phyloP scores from a whole-genome alignment of 1,139 yeast genomes.

The Geotrichum reessii region DNA sequence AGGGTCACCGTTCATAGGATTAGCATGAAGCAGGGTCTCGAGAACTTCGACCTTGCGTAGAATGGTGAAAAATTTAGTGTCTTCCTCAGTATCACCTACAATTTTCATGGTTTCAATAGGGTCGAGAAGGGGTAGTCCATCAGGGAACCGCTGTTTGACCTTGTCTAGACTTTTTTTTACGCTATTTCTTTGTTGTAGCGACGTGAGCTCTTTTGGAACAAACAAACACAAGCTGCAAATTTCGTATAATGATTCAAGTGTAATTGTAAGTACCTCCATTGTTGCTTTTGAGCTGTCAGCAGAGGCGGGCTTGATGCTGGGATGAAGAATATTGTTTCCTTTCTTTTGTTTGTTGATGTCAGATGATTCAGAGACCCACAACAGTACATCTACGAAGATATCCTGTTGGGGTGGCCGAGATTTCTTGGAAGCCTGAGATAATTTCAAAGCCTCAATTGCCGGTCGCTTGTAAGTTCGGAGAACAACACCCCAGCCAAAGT shows the following conservation, averaged over 20 bases:
- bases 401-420: conserved; percentile 76
- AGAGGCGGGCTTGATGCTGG: conserved; percentile 78
- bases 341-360: conserved; percentile 40
- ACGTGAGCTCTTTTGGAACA: conserved; percentile 73
- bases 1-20: conserved; percentile 63
- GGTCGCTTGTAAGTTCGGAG: not conserved
- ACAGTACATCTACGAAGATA: conserved; percentile 74
- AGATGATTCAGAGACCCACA: conserved; percentile 63
- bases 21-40: conserved; percentile 53
- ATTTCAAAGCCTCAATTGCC: not conserved
- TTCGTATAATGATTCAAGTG: conserved; percentile 65
- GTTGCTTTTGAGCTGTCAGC: conserved; percentile 42
- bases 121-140: conserved; percentile 82
- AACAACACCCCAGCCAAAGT: conserved; percentile 76
- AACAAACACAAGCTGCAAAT: conserved; percentile 76
- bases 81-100: conserved; percentile 35
- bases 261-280: conserved; percentile 77
- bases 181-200: conserved; percentile 63
- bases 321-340: conserved; percentile 64
- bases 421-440: conserved; percentile 26
- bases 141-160: conserved; percentile 76
- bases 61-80: conserved; percentile 63
- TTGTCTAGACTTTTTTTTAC: conserved; percentile 74
- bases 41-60: conserved; percentile 74
- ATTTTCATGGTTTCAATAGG: conserved; percentile 92